phyloP scores from a whole-genome alignment of 2,329 filamentous ascomycete species.

The Apiospora arundinis region DNA sequence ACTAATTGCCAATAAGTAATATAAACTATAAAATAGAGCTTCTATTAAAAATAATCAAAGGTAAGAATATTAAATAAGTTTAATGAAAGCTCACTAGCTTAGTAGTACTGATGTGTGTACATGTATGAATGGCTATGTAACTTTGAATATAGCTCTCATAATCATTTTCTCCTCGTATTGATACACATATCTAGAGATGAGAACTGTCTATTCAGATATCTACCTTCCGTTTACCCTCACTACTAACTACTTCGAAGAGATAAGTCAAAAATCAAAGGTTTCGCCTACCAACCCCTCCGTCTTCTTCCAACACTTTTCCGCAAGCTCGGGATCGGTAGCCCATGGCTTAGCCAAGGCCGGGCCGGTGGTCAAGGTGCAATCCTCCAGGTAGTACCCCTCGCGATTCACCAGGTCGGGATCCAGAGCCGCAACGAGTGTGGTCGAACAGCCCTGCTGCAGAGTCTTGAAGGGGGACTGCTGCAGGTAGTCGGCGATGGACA shows the following conservation, averaged over 20 bases:
- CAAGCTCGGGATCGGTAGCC: conserved; percentile 43
- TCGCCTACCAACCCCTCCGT: conserved; percentile 46
- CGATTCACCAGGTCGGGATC: conserved; percentile 45
- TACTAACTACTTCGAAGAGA: too few relatives aligned
- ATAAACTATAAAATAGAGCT: too few relatives aligned
- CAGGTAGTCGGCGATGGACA: conserved; percentile 32
- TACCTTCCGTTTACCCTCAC: neutral
- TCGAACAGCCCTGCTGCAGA: conserved; percentile 49
- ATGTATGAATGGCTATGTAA: too few relatives aligned
- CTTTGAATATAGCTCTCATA: neutral
- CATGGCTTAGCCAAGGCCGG: conserved; percentile 37
- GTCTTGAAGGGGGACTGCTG: conserved; percentile 37
- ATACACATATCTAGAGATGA: neutral
- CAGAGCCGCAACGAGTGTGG: conserved; percentile 50
- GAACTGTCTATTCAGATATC: neutral
- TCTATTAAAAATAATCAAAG: too few relatives aligned
- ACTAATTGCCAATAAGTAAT: too few relatives aligned
- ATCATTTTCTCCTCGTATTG: too few relatives aligned
- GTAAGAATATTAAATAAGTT: neutral
- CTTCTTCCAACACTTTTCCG: conserved; percentile 45
- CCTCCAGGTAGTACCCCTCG: conserved; percentile 41
- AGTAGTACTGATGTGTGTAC: too few relatives aligned
- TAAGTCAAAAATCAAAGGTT: conserved; percentile 38
- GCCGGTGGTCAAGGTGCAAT: conserved; percentile 42
- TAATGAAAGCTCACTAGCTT: too few relatives aligned